These are phyloP conservation scores for Monilinia fructigena DNA, from an alignment of 2,329 filamentous ascomycete genomes.

Conservation along the genomic window DNA sequence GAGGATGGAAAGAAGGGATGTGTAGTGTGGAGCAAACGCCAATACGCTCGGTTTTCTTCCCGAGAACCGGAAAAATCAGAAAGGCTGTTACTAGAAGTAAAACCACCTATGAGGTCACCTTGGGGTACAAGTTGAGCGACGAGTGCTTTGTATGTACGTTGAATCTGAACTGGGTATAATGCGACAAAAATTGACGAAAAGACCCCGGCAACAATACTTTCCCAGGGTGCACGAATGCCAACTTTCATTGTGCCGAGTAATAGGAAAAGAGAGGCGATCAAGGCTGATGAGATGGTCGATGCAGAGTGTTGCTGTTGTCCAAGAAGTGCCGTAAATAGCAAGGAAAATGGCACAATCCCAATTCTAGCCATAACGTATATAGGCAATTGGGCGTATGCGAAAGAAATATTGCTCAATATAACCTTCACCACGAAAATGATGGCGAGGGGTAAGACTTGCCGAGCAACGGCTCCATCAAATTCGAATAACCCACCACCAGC, in stretches of 20 bases:
- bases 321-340: conserved; percentile 49
- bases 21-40: conserved; percentile 53
- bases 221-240: conserved; percentile 49
- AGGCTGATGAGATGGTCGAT: conserved; percentile 49
- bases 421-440: conserved; percentile 51
- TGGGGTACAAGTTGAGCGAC: conserved; percentile 46
- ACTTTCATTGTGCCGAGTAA: conserved; percentile 42
- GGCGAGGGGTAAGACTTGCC: conserved; percentile 49
- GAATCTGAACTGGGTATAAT: conserved; percentile 51
- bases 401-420: conserved; percentile 53
- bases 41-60: conserved; percentile 52
- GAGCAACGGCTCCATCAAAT: conserved; percentile 49
- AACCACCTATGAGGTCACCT: conserved; percentile 45
- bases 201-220: conserved; percentile 51
- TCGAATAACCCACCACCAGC: conserved; percentile 55
- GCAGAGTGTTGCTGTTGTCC: conserved; percentile 48
- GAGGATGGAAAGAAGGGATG: conserved; percentile 49
- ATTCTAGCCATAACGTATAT: conserved; percentile 54
- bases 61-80: conserved; percentile 39
- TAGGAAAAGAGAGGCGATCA: conserved; percentile 52
- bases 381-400: conserved; percentile 52
- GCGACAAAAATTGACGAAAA: conserved; percentile 53
- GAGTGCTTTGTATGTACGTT: conserved; percentile 50
- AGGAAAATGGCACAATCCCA: conserved; percentile 49
- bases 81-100: conserved; percentile 28